Percentiles rank a stretch among this genome's conserved stretches.
phyloP scores from a whole-genome alignment of 768 basidiomycete genomes.

The Sarcodon sp. region DNA sequence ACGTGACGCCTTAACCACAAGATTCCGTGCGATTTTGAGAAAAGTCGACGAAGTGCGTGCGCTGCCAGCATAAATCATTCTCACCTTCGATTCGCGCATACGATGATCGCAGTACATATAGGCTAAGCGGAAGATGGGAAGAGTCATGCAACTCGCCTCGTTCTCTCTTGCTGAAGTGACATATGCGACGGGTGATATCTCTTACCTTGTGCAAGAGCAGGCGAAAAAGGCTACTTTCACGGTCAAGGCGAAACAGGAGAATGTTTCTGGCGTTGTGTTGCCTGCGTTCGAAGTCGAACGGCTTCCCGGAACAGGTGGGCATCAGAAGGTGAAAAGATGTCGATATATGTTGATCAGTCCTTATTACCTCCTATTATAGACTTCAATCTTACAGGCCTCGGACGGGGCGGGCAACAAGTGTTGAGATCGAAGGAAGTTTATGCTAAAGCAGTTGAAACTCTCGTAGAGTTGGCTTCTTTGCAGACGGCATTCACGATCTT shows the following conservation, averaged over 20 bases:
- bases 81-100: not conserved
- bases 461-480: slow-evolving; percentile 93
- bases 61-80: not conserved
- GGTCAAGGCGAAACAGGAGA: slow-evolving; percentile 93
- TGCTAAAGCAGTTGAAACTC: slow-evolving; percentile 92
- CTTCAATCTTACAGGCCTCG: slow-evolving; percentile 94
- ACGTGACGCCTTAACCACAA: slow-evolving; percentile 88
- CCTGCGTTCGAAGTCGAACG: slow-evolving; percentile 93
- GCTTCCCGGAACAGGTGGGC: slow-evolving; percentile 66
- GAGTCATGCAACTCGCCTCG: slow-evolving; percentile 96
- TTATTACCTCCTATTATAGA: slow-evolving; percentile 31
- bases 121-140: slow-evolving; percentile 99
- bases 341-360: not conserved
- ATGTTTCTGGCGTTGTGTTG: slow-evolving; percentile 92
- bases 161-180: slow-evolving; percentile 99
- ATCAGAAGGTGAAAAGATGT: not conserved
- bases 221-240: slow-evolving; percentile 85
- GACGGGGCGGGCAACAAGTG: slow-evolving; percentile 94
- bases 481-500: slow-evolving; percentile 98
- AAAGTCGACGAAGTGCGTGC: slow-evolving; percentile 91
- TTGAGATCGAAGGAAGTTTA: slow-evolving; percentile 93
- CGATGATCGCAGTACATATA: slow-evolving; percentile 16
- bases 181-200: slow-evolving; percentile 94
- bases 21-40: slow-evolving; percentile 86
- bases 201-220: slow-evolving; percentile 95